These are phyloP conservation scores for Sclerotinia borealis DNA, from an alignment of 2,329 filamentous ascomycete species.

Conservation along the genomic window DNA sequence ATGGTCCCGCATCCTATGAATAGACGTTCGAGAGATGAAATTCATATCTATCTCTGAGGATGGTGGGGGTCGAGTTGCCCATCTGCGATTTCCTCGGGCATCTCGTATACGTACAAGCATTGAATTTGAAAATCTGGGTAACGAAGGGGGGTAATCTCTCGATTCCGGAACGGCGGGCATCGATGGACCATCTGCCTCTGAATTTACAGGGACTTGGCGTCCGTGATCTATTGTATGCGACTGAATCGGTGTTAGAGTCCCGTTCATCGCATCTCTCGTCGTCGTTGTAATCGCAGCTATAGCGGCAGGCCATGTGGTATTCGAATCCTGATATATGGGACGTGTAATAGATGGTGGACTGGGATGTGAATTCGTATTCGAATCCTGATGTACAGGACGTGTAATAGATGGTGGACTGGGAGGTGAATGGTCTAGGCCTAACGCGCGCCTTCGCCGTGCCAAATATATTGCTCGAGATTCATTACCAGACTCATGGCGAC, in stretches of 20 bases:
- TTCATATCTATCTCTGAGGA: slow-evolving; percentile 22
- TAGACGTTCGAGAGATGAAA: slow-evolving; percentile 14
- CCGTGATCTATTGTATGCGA: too few relatives aligned
- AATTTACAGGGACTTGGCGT: too few relatives aligned
- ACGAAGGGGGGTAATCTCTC: slow-evolving; percentile 13
- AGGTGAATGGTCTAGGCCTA: background rate
- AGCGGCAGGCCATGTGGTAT: background rate
- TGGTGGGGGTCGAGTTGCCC: slow-evolving; percentile 23
- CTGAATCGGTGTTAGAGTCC: background rate
- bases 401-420: too few relatives aligned
- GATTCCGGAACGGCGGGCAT: slow-evolving; percentile 31
- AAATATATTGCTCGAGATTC: too few relatives aligned
- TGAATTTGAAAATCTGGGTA: slow-evolving; percentile 17
- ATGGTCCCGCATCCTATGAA: too few relatives aligned
- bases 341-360: too few relatives aligned
- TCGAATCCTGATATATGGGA: too few relatives aligned
- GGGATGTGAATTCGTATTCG: too few relatives aligned
- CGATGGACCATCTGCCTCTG: slow-evolving; percentile 22
- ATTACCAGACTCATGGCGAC: slow-evolving; percentile 9
- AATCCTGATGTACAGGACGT: too few relatives aligned
- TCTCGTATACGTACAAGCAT: slow-evolving; percentile 13
- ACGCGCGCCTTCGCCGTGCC: background rate
- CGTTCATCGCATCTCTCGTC: background rate
- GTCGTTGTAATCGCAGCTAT: background rate
- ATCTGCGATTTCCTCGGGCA: slow-evolving; percentile 20